A percentile compares a stretch with the other conserved stretches of the same genome.
Conservation (phyloP, 257 asterid genomes). For the Thymus mandschuricus region DNA sequence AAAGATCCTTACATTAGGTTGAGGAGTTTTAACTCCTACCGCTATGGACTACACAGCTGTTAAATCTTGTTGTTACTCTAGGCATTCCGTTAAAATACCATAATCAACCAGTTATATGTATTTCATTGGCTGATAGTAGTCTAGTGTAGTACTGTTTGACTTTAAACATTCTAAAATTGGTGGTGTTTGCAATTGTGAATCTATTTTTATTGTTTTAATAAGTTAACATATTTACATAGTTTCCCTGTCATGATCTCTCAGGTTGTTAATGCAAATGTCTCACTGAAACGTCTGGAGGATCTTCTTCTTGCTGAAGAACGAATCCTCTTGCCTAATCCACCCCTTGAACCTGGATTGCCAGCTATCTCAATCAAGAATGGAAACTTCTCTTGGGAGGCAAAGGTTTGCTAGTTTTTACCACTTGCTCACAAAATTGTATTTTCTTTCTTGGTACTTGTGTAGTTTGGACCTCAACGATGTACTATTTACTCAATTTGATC, state of each 20-base stretch:
- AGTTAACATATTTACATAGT: conserved; percentile 10
- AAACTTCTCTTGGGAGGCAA: conserved; percentile 89
- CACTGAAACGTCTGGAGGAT: conserved; percentile 89
- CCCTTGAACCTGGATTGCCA: conserved; percentile 77
- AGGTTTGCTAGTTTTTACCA: conserved; percentile 51
- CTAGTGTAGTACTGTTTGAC: conserved; percentile 3
- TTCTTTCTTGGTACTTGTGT: background rate
- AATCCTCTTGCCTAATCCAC: conserved; percentile 79
- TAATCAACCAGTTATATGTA: too few species aligned
- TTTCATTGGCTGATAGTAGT: background rate
- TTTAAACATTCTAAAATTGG: background rate
- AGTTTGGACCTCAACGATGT: conserved; percentile 7
- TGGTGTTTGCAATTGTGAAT: background rate
- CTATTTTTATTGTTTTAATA: background rate
- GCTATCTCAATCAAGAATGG: conserved; percentile 93
- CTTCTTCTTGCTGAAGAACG: conserved; percentile 86
- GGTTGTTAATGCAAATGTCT: conserved; percentile 93
- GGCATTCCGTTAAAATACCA: too few species aligned
- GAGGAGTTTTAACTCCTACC: conserved; percentile 13
- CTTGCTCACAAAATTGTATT: conserved; percentile 6
- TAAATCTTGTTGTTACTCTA: too few species aligned
- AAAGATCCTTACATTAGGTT: conserved; percentile 15
- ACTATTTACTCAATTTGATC: background rate
- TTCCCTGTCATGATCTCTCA: conserved; percentile 38
- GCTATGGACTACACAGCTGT: background rate